Conservation (phyloP, 345 rosid genomes). For the Boechera stricta region DNA sequence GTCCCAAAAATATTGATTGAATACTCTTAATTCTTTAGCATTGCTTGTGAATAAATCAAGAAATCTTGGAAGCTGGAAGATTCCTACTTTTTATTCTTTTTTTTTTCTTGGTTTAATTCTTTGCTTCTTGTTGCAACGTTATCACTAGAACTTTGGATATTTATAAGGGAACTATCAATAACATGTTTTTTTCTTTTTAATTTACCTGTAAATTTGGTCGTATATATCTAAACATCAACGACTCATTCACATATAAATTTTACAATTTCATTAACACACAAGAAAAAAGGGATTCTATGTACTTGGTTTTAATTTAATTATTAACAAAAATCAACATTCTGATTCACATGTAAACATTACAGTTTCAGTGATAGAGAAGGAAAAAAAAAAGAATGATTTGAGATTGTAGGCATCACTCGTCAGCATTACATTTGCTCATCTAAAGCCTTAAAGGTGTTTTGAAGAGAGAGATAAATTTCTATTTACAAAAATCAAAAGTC, state of each 20-base stretch:
- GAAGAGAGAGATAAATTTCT: neutral
- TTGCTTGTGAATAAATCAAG: constrained; percentile 52
- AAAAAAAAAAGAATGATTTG: neutral
- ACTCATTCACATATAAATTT: neutral
- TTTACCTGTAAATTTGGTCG: constrained; percentile 4
- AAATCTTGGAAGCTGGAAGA: constrained; percentile 49
- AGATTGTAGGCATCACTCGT: neutral
- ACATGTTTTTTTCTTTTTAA: neutral
- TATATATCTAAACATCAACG: neutral
- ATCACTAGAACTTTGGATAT: neutral
- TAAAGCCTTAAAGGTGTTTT: neutral
- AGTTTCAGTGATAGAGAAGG: neutral
- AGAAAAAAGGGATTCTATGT: neutral
- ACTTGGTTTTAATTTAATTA: neutral
- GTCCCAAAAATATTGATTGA: constrained; percentile 16
- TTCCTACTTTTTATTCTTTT: constrained; percentile 27
- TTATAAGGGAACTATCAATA: constrained; percentile 18
- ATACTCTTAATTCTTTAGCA: constrained; percentile 23
- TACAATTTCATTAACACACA: constrained; percentile 14
- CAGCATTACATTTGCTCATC: no score
- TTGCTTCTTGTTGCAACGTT: constrained; percentile 37
- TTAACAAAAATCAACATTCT: neutral
- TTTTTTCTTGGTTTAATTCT: constrained; percentile 20
- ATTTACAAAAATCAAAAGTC: neutral
- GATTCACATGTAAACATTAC: constrained; percentile 13